These are phyloP conservation scores for Aegilops sharonensis DNA, from an alignment of 176 grass and related monocot species.

Conservation along the genomic window DNA sequence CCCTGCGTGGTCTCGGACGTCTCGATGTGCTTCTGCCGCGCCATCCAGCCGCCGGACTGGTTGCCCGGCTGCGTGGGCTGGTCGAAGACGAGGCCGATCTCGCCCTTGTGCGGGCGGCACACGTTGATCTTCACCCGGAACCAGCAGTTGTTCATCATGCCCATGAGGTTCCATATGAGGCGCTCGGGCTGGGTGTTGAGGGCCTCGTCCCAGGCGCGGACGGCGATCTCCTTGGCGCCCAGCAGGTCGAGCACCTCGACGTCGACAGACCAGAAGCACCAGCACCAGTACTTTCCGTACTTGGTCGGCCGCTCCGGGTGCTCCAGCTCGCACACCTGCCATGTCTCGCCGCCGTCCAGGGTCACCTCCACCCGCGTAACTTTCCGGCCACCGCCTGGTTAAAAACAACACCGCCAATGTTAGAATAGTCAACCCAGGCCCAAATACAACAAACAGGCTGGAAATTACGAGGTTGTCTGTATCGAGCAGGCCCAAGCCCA, in stretches of 20 bases:
- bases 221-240: constrained; percentile 73
- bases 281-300: constrained; percentile 94
- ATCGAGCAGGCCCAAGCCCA: not conserved
- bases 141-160: constrained; percentile 99
- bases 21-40: constrained; percentile 43
- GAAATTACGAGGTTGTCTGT: not conserved
- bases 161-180: constrained; percentile 93
- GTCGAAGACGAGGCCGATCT: constrained; percentile 69
- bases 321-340: constrained; percentile 57
- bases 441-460: not conserved
- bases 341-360: constrained; percentile 68
- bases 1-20: constrained; percentile 23
- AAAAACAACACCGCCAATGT: not conserved
- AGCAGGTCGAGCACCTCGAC: constrained; percentile 68
- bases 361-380: constrained; percentile 84
- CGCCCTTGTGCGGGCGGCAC: constrained; percentile 54
- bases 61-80: constrained; percentile 80
- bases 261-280: constrained; percentile 92
- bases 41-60: constrained; percentile 75
- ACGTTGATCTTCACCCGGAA: constrained; percentile 69
- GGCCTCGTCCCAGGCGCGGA: constrained; percentile 86
- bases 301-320: constrained; percentile 67
- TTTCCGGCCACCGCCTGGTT: constrained; percentile 72
- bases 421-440: not conserved
- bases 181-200: constrained; percentile 77